These are phyloP conservation scores for Galeopsis tetrahit DNA, from an alignment of 257 asterid genomes.

Conservation along the genomic window DNA sequence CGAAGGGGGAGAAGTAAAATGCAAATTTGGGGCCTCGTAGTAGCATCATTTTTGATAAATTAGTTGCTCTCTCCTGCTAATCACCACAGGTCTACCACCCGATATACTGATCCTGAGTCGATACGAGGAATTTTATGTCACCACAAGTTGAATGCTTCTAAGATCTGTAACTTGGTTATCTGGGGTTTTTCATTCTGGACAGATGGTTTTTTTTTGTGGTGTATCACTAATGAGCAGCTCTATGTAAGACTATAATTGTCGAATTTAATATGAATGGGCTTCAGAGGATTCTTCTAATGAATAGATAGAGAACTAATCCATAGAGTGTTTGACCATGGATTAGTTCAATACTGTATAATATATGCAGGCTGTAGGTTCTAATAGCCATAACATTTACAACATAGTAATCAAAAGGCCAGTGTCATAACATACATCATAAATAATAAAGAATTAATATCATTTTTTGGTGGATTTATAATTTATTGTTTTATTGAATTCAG, in stretches of 20 bases:
- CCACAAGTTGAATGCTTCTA: background rate
- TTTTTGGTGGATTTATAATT: no score
- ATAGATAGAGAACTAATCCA: no score
- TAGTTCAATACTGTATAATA: no score
- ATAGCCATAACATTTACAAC: no score
- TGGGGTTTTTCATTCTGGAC: background rate
- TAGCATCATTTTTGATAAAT: slow-evolving; percentile 24
- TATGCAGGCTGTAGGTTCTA: no score
- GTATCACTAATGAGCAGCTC: slow-evolving; percentile 1
- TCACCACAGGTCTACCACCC: slow-evolving; percentile 6
- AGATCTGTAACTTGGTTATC: background rate
- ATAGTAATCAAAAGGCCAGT: no score
- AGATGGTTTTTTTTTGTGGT: background rate
- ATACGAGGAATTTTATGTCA: slow-evolving; percentile 1
- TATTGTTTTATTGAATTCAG: no score
- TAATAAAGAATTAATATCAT: no score
- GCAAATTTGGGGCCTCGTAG: slow-evolving; percentile 43
- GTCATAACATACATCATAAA: no score
- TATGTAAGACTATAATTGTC: background rate
- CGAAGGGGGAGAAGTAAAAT: slow-evolving; percentile 75
- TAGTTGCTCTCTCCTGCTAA: background rate
- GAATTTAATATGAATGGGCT: background rate
- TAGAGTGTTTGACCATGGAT: no score
- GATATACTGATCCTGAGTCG: slow-evolving; percentile 25
- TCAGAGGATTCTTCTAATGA: no score